Percentiles rank a stretch among this genome's conserved stretches.
phyloP scores from a whole-genome alignment of 2,329 filamentous ascomycete genomes.

The Monosporascus sp. region DNA sequence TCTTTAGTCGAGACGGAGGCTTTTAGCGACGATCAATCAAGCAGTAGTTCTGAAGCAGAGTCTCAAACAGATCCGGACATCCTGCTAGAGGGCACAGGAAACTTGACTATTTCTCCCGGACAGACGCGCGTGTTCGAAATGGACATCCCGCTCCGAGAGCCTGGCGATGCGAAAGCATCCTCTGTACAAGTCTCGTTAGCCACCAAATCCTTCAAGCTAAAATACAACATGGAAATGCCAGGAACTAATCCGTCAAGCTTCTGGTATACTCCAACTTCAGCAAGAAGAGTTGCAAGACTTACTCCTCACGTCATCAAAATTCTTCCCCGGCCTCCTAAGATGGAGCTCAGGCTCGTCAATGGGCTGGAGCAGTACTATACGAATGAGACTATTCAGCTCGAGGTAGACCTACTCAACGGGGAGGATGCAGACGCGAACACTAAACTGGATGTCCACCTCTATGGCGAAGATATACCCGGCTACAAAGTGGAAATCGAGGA shows the following conservation, averaged over 20 bases:
- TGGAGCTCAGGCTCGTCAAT: constrained; percentile 65
- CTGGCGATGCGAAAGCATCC: constrained; percentile 67
- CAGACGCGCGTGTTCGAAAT: constrained; percentile 68
- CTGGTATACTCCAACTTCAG: constrained; percentile 45
- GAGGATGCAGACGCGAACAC: constrained; percentile 76
- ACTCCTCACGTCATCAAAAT: constrained; percentile 61
- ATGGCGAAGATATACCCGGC: constrained; percentile 50
- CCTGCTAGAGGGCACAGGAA: constrained; percentile 48
- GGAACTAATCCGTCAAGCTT: constrained; percentile 36
- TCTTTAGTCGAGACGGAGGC: constrained; percentile 16
- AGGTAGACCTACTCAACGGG: constrained; percentile 69
- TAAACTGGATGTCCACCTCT: constrained; percentile 62
- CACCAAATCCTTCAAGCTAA: constrained; percentile 60
- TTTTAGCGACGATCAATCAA: constrained; percentile 23
- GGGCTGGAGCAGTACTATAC: constrained; percentile 73
- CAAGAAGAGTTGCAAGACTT: constrained; percentile 41
- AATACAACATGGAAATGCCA: constrained; percentile 55
- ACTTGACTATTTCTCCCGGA: constrained; percentile 62
- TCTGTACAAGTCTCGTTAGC: constrained; percentile 60
- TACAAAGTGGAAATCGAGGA: constrained; percentile 38
- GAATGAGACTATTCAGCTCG: constrained; percentile 67
- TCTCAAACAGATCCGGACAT: constrained; percentile 24
- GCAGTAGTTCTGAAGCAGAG: constrained; percentile 19
- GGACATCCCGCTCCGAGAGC: constrained; percentile 69
- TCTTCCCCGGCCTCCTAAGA: constrained; percentile 84